A percentile compares a stretch with the other conserved stretches of the same genome.
phyloP scores from a whole-genome alignment of 805 yeast species.

The Candida yuanshanica region DNA sequence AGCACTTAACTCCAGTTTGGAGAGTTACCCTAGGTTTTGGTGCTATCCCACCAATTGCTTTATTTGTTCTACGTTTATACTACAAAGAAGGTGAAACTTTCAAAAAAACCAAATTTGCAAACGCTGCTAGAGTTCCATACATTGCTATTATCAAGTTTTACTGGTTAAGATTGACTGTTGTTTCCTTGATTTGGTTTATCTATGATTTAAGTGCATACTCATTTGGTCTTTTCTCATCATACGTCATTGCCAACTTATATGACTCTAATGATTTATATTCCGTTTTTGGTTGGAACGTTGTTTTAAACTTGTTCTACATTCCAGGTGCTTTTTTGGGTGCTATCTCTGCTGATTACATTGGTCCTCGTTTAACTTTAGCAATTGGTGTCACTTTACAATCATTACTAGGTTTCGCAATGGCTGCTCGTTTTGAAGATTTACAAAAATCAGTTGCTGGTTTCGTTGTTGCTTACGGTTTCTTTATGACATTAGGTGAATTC shows the following conservation, averaged over 20 bases:
- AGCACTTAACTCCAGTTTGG: constrained; percentile 82
- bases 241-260: constrained; percentile 55
- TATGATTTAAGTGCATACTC: constrained; percentile 88
- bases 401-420: constrained; percentile 76
- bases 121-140: constrained; percentile 59
- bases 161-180: constrained; percentile 71
- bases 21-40: constrained; percentile 87
- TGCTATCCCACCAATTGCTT: constrained; percentile 76
- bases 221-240: constrained; percentile 77
- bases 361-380: constrained; percentile 79
- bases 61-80: constrained; percentile 72
- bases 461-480: constrained; percentile 84
- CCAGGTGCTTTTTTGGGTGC: constrained; percentile 93
- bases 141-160: constrained; percentile 67
- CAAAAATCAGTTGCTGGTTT: constrained; percentile 66
- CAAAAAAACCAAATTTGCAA: constrained; percentile 63
- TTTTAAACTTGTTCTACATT: constrained; percentile 78
- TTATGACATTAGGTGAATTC: constrained; percentile 82
- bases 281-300: constrained; percentile 89
- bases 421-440: constrained; percentile 56
- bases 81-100: constrained; percentile 72
- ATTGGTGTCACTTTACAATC: constrained; percentile 71
- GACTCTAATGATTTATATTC: constrained; percentile 57
- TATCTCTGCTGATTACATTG: constrained; percentile 74
- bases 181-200: constrained; percentile 81